Base-by-base conservation (phyloP, 2,329 filamentous ascomycete genomes). In the Aspergillus cejpii region DNA sequence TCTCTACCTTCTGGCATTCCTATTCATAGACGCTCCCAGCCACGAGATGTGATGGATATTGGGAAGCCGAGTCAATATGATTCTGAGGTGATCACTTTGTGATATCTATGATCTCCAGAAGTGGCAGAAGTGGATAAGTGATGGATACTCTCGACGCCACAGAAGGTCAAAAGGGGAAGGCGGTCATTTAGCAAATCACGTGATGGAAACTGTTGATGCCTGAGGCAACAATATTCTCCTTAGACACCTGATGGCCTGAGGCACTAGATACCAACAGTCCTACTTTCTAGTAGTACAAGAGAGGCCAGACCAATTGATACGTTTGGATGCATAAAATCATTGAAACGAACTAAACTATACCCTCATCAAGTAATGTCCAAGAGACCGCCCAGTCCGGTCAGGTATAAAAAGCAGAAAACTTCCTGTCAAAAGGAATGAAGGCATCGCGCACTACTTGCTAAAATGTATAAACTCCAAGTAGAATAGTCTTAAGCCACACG, bases 1-100 rank as follows among this genome's bases (percentile, higher is more conserved):
- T 43, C 14, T 62, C 38, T 52, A 41, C 31, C 31, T 41, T 41
- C 40, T 42, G 46, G 51, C 58, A 63, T 64, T 34, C 47, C 55
- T 49, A 21, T 26, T 21, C 20, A 26, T 26, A 5, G 11, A 15
- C 23, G n/a, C n/a, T n/a, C n/a, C n/a, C n/a, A n/a, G 20, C 23
- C 20, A 21, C 37, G 24, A 20, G 37, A 21, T 15, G 20, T 26
- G 14, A 38, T 26, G 6, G 28, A 31, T 31, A 15, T n/a, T n/a
- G n/a, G n/a, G n/a, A n/a, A n/a, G n/a, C n/a, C n/a, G n/a, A n/a
- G n/a, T n/a, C n/a, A n/a, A n/a, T n/a, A n/a, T n/a, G n/a, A n/a
- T n/a, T n/a, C n/a, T n/a, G n/a, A n/a, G n/a, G n/a, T n/a, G n/a
- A n/a, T n/a, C n/a, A n/a, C n/a, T n/a, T n/a, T n/a, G n/a, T n/a